Evolutionary conservation across 805 yeast genomes (phyloP).

Genomic region (Nakazawaea laoshanensis): DNA sequence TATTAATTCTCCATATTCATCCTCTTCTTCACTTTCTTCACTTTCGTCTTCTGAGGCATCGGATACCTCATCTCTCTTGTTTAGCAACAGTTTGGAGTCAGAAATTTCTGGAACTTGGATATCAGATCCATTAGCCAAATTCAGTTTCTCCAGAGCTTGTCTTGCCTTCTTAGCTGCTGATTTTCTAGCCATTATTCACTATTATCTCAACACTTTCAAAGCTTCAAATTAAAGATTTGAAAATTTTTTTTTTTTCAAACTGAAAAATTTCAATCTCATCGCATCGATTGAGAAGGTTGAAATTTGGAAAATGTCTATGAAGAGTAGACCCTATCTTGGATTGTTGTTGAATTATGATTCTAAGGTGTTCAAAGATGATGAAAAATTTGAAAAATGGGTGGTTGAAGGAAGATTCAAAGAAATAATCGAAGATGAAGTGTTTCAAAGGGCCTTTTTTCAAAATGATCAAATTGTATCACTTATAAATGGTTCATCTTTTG

Average conservation of each 20-base stretch:
- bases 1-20: slow-evolving; percentile 80
- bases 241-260: slow-evolving; percentile 2
- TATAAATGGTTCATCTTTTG: neutral
- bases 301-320: too few relatives aligned
- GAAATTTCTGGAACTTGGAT: neutral
- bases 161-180: slow-evolving; percentile 70
- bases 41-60: slow-evolving; percentile 22
- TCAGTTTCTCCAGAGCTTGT: slow-evolving; percentile 15
- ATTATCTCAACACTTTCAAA: neutral
- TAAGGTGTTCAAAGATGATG: too few relatives aligned
- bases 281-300: too few relatives aligned
- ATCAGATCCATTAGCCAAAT: neutral
- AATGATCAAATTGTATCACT: too few relatives aligned
- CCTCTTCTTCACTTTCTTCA: slow-evolving; percentile 68
- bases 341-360: too few relatives aligned
- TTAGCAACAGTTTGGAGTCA: slow-evolving; percentile 14
- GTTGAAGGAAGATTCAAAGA: too few relatives aligned
- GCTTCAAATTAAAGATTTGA: neutral
- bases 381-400: too few relatives aligned
- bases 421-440: too few relatives aligned
- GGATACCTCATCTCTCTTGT: slow-evolving; percentile 17
- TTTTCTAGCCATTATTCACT: slow-evolving; percentile 63
- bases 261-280: too few relatives aligned
- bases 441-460: too few relatives aligned
- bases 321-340: too few relatives aligned